Percentiles rank a stretch among this genome's conserved stretches.
These are phyloP conservation scores for Metschnikowia sp. DNA, from an alignment of 805 yeast genomes.

Conservation along the genomic window DNA sequence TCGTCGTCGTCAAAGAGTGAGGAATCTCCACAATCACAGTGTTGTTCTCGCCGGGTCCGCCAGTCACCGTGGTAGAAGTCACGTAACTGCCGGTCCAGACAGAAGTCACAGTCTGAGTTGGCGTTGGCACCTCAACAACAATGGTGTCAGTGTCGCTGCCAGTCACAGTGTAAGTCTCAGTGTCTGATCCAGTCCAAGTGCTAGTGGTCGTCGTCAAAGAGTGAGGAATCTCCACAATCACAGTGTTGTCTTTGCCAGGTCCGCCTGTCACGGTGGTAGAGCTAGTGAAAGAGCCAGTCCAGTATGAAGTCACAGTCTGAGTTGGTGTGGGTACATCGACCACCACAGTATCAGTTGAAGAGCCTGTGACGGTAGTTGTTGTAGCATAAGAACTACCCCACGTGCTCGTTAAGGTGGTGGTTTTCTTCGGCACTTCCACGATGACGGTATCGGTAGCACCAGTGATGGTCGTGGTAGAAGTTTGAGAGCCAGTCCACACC, in stretches of 20 bases:
- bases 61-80: slow-evolving; percentile 4
- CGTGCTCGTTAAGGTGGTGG: slow-evolving; percentile 15
- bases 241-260: slow-evolving; percentile 6
- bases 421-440: slow-evolving; percentile 19
- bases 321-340: slow-evolving; percentile 9
- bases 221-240: slow-evolving; percentile 13
- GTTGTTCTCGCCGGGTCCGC: slow-evolving; percentile 2
- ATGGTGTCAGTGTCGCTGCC: neutral
- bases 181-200: slow-evolving; percentile 9
- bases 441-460: slow-evolving; percentile 14
- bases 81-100: slow-evolving; percentile 5
- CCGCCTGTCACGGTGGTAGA: slow-evolving; percentile 7
- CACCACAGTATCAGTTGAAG: slow-evolving; percentile 11
- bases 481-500: slow-evolving; percentile 6
- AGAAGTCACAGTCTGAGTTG: slow-evolving; percentile 8
- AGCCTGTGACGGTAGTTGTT: slow-evolving; percentile 15
- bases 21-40: slow-evolving; percentile 5
- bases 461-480: slow-evolving; percentile 4
- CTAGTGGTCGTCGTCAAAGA: slow-evolving; percentile 5
- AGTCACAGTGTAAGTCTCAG: slow-evolving; percentile 7
- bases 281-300: slow-evolving; percentile 2
- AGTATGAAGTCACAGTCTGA: slow-evolving; percentile 6
- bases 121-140: slow-evolving; percentile 12
- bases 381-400: slow-evolving; percentile 12
- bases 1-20: slow-evolving; percentile 2